Percentiles rank a stretch among this genome's conserved stretches.
Conservation (phyloP, 345 rosid genomes). For the Kandelia obovata region DNA sequence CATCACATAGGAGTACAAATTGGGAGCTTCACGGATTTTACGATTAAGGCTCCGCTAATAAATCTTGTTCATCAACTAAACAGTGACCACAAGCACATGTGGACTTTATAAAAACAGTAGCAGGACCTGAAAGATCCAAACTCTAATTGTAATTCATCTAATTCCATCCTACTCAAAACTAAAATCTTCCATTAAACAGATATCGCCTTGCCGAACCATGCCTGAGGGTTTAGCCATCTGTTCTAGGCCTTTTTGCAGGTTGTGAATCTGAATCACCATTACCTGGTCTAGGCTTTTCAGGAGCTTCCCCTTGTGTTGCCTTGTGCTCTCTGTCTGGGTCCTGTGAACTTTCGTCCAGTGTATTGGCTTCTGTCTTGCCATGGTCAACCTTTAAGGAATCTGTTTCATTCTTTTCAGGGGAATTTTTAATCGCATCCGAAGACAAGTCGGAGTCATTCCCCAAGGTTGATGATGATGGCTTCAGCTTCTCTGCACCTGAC, state of each 20-base stretch:
- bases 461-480: conserved; percentile 47
- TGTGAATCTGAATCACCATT: conserved; percentile 27
- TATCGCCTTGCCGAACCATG: conserved; percentile 13
- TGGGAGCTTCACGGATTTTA: conserved; percentile 11
- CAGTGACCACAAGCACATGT: conserved; percentile 8
- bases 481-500: conserved; percentile 52
- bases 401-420: conserved; percentile 29
- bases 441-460: conserved; percentile 39
- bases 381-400: conserved; percentile 34
- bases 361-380: conserved; percentile 10
- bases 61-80: conserved; percentile 14
- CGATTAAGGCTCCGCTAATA: conserved; percentile 18
- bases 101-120: conserved; percentile 9
- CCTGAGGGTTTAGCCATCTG: conserved; percentile 27
- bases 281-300: conserved; percentile 25
- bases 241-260: conserved; percentile 55
- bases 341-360: conserved; percentile 24
- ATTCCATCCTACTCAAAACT: conserved; percentile 20
- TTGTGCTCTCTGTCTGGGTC: conserved; percentile 27
- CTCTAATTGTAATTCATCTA: conserved; percentile 26
- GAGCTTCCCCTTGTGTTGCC: conserved; percentile 22
- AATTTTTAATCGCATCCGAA: conserved; percentile 24
- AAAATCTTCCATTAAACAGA: conserved; percentile 19
- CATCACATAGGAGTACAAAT: not conserved
- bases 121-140: conserved; percentile 17